phyloP scores from a whole-genome alignment of 345 rosid genomes.

The Eucalyptus cloeziana region DNA sequence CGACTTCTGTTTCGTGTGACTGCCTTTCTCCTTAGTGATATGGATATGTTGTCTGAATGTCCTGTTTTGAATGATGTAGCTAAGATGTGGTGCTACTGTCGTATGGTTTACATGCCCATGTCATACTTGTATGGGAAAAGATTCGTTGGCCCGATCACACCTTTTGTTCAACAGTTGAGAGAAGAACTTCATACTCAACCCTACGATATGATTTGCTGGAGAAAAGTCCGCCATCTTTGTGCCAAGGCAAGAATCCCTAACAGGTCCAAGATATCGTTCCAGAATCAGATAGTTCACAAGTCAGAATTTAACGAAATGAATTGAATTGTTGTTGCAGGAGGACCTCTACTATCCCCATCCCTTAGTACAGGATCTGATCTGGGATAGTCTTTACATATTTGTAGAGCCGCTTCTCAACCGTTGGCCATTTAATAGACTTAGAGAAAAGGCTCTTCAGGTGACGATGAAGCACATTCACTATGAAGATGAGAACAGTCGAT shows the following conservation, averaged over 20 bases:
- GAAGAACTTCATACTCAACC: conserved; percentile 11
- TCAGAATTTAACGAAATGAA: not conserved
- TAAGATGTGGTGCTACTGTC: conserved; percentile 21
- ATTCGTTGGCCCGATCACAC: conserved; percentile 23
- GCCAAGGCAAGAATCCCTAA: not conserved
- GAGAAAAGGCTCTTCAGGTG: conserved; percentile 16
- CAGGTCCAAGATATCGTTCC: not conserved
- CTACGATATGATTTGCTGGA: conserved; percentile 9
- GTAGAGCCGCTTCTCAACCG: conserved; percentile 24
- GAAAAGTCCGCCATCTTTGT: conserved; percentile 6
- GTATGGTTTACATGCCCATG: conserved; percentile 22
- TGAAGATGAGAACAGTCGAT: conserved; percentile 29
- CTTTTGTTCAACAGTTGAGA: conserved; percentile 10
- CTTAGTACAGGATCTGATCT: conserved; percentile 17
- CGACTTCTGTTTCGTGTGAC: not conserved
- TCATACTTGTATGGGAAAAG: conserved; percentile 19
- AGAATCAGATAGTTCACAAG: not conserved
- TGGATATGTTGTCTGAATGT: not conserved
- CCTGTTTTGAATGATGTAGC: not conserved
- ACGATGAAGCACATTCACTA: conserved; percentile 22
- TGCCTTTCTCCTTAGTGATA: not conserved
- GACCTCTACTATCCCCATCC: conserved; percentile 32
- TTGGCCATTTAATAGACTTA: conserved; percentile 25
- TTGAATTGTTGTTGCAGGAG: conserved; percentile 2
- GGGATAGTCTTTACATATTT: conserved; percentile 18